These are phyloP conservation scores for Citrullus mucosospermus DNA, from an alignment of 306 rosid genomes.

Conservation along the genomic window DNA sequence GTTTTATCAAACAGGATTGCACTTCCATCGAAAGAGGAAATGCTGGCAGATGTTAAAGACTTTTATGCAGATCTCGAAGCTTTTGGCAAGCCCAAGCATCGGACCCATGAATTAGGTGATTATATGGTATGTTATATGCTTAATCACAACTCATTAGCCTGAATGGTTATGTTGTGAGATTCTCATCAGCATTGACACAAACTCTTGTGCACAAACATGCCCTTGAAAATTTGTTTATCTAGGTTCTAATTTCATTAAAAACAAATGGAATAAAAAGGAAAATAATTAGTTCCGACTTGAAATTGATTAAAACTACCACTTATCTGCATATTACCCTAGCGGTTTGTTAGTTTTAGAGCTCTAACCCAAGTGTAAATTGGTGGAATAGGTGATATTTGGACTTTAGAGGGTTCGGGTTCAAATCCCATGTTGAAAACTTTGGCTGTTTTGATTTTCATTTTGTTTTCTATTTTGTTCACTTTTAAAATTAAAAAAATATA, in stretches of 20 bases:
- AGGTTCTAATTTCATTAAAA: too few species aligned
- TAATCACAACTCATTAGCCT: too few species aligned
- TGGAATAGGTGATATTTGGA: not conserved
- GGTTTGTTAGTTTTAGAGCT: not conserved
- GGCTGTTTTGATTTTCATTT: not conserved
- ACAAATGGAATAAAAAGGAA: not conserved
- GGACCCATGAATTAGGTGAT: conserved; percentile 20
- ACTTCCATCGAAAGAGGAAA: conserved; percentile 55
- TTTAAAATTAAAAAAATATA: too few species aligned
- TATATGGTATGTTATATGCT: conserved; percentile 8
- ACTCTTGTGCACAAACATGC: not conserved
- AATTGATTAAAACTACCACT: too few species aligned
- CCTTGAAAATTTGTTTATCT: too few species aligned
- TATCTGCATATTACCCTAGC: too few species aligned
- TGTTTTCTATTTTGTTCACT: too few species aligned
- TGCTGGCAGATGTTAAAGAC: conserved; percentile 47
- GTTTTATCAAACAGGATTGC: conserved; percentile 38
- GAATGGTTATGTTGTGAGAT: not conserved
- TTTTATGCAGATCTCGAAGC: conserved; percentile 25
- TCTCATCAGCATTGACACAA: not conserved
- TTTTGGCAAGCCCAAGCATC: conserved; percentile 21
- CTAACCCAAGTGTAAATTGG: not conserved
- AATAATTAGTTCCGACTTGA: not conserved
- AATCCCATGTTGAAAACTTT: not conserved
- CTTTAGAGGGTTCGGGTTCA: not conserved